These are phyloP conservation scores for Solanum phureja DNA, from an alignment of 257 asterid genomes.

Conservation along the genomic window DNA sequence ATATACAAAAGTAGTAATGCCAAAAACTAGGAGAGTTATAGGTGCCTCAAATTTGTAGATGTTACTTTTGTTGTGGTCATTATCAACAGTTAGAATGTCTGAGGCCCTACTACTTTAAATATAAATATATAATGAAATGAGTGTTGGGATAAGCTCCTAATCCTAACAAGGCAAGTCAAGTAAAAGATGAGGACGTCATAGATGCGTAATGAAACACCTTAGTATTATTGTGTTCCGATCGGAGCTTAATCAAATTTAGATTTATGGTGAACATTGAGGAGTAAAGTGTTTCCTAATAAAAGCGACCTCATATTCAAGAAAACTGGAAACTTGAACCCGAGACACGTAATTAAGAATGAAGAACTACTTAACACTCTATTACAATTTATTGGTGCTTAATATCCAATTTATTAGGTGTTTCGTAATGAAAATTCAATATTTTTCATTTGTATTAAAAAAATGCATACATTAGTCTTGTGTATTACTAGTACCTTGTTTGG, in stretches of 20 bases:
- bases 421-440: no score
- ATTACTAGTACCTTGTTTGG: no score
- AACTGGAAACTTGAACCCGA: accelerated
- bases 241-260: no score
- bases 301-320: no score
- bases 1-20: not conserved
- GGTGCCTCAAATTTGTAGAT: not conserved
- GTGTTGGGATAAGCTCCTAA: not conserved
- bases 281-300: not conserved
- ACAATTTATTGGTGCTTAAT: not conserved
- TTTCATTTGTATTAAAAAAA: no score
- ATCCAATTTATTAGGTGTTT: not conserved
- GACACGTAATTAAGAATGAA: no score
- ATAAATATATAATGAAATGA: not conserved
- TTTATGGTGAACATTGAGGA: not conserved
- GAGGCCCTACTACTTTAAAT: not conserved
- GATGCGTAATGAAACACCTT: not conserved
- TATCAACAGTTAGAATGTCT: not conserved
- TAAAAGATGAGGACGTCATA: not conserved
- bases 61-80: not conserved
- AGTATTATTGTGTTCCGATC: no score
- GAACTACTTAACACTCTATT: not conserved
- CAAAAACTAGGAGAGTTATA: not conserved
- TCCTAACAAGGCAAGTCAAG: not conserved
- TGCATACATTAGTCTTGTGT: no score